phyloP scores from a whole-genome alignment of 306 rosid genomes.

The Spatholobus suberectus region DNA sequence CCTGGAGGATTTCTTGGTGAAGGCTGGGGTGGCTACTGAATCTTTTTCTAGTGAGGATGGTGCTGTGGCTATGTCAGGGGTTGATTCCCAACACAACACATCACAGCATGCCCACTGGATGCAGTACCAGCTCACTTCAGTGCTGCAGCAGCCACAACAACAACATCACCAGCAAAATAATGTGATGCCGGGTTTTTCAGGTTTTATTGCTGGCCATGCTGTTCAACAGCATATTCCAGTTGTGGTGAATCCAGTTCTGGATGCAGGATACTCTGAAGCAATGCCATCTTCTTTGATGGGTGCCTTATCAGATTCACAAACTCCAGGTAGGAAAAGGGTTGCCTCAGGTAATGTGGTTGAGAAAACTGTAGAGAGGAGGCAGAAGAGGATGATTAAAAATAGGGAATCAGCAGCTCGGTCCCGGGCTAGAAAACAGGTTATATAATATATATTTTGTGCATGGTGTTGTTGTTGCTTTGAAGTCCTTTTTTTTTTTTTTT shows the following conservation, averaged over 20 bases:
- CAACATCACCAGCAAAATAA: constrained; percentile 53
- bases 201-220: constrained; percentile 65
- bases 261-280: constrained; percentile 66
- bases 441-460: not conserved
- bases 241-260: constrained; percentile 61
- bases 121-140: constrained; percentile 58
- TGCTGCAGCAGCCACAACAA: constrained; percentile 56
- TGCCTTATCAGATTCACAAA: constrained; percentile 70
- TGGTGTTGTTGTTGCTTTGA: constrained; percentile 23
- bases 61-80: constrained; percentile 45
- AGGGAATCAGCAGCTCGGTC: constrained; percentile 99
- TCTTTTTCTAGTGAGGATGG: constrained; percentile 50
- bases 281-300: constrained; percentile 79
- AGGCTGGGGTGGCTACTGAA: constrained; percentile 84
- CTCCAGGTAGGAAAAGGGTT: constrained; percentile 78
- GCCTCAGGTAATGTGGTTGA: constrained; percentile 72
- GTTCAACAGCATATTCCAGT: constrained; percentile 59
- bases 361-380: constrained; percentile 92
- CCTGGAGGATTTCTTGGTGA: constrained; percentile 90
- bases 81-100: constrained; percentile 55
- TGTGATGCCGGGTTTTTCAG: constrained; percentile 68
- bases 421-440: constrained; percentile 95
- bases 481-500: not conserved
- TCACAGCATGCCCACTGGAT: constrained; percentile 75
- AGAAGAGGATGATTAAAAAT: constrained; percentile 96